Base-by-base conservation (phyloP, 1,139 yeast species). In the Saccharomycopsis hybrid region DNA sequence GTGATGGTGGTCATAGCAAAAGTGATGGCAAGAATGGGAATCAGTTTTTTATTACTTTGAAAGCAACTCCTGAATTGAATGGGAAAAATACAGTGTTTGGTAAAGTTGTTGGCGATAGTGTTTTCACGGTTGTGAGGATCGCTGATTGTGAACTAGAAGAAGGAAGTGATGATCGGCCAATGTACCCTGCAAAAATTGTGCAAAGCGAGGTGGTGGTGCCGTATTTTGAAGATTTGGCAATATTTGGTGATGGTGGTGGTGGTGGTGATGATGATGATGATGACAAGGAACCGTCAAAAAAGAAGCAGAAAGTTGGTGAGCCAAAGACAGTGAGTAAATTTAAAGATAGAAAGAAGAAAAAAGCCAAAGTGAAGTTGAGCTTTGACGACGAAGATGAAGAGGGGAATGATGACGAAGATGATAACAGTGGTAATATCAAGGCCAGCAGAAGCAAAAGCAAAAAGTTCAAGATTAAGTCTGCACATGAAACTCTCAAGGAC, bases 81-180 rank as follows among this genome's bases (percentile, higher is more conserved):
- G 68, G 71, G 33, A 70, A 70, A 52, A 71, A 72, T 55, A 79
- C 82, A 0, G 61, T 82, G 18, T 71, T 86, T 59, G 95, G 95
- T 0, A 74, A 77, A 54, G 68, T 85, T 9, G 73, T 72, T 2
- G 88, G 82, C 1, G 80, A 78, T 33, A 70, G 85, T 0, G 72
- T 80, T 3, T 76, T 74, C 65, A 79, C 73, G 41, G 73, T 81
- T 9, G 63, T 75, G 43, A 69, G 71, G 47, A 80, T 84, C 7
- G 67, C 73, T 2, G 77, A 77, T 42, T 69, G 74, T 9, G 85
- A 80, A 52, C 56, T 74, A 36, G 64, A 58, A 35, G 73, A 65
- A 4, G 65, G 65, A 0, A 71, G 70, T 28, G 69, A 68, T 1
- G 68, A 65, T 27, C 60, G 62, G 35, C 84, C 83, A 1, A 46